These are phyloP conservation scores for Syzygium grande DNA, from an alignment of 345 rosid species.

Conservation along the genomic window DNA sequence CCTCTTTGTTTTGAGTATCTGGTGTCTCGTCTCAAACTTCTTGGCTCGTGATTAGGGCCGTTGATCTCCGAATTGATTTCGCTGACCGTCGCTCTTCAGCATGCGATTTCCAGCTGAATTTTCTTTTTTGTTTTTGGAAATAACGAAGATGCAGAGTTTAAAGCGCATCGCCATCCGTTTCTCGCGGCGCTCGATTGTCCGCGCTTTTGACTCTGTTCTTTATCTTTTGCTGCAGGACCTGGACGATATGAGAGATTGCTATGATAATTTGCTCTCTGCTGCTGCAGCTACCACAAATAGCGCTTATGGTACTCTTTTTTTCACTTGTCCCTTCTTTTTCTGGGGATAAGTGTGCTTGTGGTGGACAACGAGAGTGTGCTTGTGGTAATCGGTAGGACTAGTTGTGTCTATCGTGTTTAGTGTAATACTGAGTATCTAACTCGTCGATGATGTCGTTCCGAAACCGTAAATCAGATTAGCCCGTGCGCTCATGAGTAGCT, in stretches of 20 bases:
- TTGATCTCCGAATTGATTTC: background rate
- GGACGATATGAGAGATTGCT: conserved; percentile 84
- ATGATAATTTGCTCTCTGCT: conserved; percentile 83
- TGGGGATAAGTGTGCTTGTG: background rate
- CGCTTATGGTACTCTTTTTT: conserved; percentile 53
- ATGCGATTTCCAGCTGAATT: background rate
- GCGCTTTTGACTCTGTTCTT: background rate
- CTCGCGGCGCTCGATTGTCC: background rate
- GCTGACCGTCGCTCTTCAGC: background rate
- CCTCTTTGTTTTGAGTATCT: background rate
- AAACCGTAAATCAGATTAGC: background rate
- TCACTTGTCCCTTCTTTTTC: background rate
- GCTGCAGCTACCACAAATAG: conserved; percentile 96
- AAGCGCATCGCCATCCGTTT: background rate
- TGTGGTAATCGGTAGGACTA: background rate
- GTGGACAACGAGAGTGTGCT: background rate
- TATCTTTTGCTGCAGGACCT: conserved; percentile 38
- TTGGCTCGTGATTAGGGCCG: background rate
- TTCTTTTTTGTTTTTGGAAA: background rate
- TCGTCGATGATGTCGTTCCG: background rate
- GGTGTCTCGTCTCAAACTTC: background rate
- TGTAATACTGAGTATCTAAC: background rate
- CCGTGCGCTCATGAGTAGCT: background rate
- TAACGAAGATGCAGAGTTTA: background rate
- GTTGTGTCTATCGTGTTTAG: background rate